Percentiles rank a stretch among this genome's conserved stretches.
Evolutionary conservation across 495 filamentous ascomycete genomes (phyloP).

Genomic region (Aspergillus avenaceus): DNA sequence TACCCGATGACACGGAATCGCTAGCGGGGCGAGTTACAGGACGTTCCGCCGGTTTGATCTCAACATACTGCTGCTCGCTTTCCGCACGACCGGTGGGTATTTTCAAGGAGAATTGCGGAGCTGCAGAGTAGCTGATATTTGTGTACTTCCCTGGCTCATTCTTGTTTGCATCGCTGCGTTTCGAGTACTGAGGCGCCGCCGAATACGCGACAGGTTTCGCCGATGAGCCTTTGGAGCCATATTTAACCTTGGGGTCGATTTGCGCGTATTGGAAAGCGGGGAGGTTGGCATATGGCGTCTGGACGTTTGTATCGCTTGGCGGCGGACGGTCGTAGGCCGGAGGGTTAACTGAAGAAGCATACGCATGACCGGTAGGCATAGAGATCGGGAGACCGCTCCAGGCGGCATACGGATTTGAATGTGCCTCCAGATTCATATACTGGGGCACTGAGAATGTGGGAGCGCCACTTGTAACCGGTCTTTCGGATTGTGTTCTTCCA

Average conservation of each 20-base stretch:
- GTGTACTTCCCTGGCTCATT: slow-evolving; percentile 13
- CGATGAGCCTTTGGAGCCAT: slow-evolving; percentile 35
- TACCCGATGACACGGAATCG: slow-evolving; percentile 37
- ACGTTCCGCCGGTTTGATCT: slow-evolving; percentile 36
- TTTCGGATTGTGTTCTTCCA: slow-evolving; percentile 18
- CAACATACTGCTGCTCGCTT: slow-evolving; percentile 37
- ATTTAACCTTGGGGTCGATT: slow-evolving; percentile 39
- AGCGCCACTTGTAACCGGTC: slow-evolving; percentile 17
- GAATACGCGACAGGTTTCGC: slow-evolving; percentile 21
- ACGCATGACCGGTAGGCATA: slow-evolving; percentile 7
- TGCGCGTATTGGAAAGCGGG: slow-evolving; percentile 40
- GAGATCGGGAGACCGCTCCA: slow-evolving; percentile 16
- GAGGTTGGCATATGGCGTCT: slow-evolving; percentile 30
- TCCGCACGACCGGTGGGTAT: slow-evolving; percentile 7
- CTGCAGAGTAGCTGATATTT: slow-evolving; percentile 10
- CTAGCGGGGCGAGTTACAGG: slow-evolving; percentile 29
- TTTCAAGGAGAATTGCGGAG: slow-evolving; percentile 14
- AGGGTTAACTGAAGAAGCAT: slow-evolving; percentile 6
- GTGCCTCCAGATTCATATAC: slow-evolving; percentile 17
- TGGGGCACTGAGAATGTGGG: slow-evolving; percentile 21
- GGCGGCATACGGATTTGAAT: slow-evolving; percentile 20
- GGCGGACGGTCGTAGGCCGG: slow-evolving; percentile 23
- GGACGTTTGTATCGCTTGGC: slow-evolving; percentile 21
- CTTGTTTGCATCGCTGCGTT: slow-evolving; percentile 7
- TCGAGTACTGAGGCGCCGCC: slow-evolving; percentile 20